A percentile compares a stretch with the other conserved stretches of the same genome.
These are phyloP conservation scores for Chlorophyllum brunneum DNA, from an alignment of 768 basidiomycete genomes.

Conservation along the genomic window DNA sequence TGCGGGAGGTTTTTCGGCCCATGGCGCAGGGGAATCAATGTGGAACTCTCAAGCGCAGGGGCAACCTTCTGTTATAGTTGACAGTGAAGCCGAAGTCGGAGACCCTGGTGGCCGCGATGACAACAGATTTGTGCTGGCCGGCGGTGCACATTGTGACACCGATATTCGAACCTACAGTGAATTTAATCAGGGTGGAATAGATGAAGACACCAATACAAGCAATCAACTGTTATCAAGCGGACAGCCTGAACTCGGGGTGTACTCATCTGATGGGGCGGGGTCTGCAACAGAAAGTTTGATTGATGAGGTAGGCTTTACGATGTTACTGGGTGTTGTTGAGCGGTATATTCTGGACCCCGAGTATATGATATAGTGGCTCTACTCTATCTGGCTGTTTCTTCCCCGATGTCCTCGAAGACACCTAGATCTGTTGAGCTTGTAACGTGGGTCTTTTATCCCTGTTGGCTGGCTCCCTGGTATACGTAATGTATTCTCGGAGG, in stretches of 20 bases:
- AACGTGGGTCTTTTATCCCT: too few species aligned
- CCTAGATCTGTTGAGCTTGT: too few species aligned
- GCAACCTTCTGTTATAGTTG: not conserved
- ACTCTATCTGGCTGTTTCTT: not conserved
- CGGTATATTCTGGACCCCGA: conserved; percentile 19
- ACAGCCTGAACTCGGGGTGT: conserved; percentile 2
- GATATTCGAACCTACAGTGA: not conserved
- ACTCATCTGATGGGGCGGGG: not conserved
- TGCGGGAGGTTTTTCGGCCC: not conserved
- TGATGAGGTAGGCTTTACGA: conserved; percentile 34
- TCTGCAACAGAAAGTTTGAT: conserved; percentile 15
- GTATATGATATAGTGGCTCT: conserved; percentile 18
- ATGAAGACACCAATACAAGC: not conserved
- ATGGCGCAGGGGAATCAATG: not conserved
- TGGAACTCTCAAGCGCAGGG: conserved; percentile 7
- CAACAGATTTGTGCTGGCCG: conserved; percentile 1
- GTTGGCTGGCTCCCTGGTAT: too few species aligned
- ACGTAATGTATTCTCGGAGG: too few species aligned
- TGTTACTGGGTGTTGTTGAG: conserved; percentile 37
- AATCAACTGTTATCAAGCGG: not conserved
- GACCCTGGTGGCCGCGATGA: conserved; percentile 6
- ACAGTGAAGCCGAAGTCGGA: conserved; percentile 11
- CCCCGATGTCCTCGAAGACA: not conserved
- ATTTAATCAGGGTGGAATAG: not conserved
- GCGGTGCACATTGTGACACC: conserved; percentile 8